Conservation (phyloP, 106 monocot genomes). For the Allium sativum region DNA sequence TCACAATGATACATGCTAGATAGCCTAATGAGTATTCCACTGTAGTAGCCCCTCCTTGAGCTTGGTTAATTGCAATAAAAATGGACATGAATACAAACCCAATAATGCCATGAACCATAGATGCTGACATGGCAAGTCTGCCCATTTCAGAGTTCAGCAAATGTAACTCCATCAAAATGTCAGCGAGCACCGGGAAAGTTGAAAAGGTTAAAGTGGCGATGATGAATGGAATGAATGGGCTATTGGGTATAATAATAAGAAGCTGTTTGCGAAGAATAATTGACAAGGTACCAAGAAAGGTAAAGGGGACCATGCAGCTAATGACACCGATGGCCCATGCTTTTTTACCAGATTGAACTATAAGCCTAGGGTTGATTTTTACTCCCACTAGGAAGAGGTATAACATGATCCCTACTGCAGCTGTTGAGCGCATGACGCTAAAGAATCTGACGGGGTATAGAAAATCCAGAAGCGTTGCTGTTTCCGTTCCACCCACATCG, state of each 20-base stretch:
- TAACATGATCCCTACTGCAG: constrained; percentile 21
- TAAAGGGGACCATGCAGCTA: constrained; percentile 15
- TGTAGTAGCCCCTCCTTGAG: neutral
- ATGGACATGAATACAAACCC: constrained; percentile 4
- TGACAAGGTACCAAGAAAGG: neutral
- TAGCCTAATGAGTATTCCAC: neutral
- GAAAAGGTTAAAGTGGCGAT: constrained; percentile 5
- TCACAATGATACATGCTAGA: neutral
- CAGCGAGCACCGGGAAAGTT: constrained; percentile 23
- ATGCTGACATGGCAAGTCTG: constrained; percentile 25
- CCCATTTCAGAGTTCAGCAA: constrained; percentile 47
- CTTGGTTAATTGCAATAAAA: constrained; percentile 2
- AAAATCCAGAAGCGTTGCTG: neutral
- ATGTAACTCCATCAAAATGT: constrained; percentile 26
- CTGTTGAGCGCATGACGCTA: neutral
- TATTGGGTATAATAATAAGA: neutral
- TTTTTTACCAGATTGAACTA: neutral
- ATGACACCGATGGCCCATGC: constrained; percentile 5
- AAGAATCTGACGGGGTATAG: neutral
- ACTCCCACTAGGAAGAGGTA: constrained; percentile 33
- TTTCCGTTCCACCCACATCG: neutral
- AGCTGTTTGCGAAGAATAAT: neutral
- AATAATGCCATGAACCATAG: constrained; percentile 15
- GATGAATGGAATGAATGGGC: neutral
- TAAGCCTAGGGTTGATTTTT: constrained; percentile 19